Conservation (phyloP, 2,329 filamentous ascomycete genomes). For the Nectriaceae sp. region DNA sequence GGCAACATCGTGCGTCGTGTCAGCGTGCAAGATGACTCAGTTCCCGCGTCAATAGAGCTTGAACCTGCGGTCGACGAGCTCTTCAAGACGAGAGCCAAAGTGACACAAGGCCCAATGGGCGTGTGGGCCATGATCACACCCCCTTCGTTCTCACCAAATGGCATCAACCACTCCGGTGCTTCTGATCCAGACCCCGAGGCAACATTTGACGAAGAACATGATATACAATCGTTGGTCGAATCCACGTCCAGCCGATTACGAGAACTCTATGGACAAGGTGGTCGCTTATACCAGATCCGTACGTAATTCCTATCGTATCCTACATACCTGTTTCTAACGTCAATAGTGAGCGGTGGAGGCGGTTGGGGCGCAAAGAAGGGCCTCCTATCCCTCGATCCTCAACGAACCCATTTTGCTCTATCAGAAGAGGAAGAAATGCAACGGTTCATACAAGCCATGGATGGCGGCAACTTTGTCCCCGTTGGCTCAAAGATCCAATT, state of each 20-base stretch:
- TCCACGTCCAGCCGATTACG: slow-evolving; percentile 32
- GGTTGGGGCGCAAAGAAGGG: slow-evolving; percentile 84
- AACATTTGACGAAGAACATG: slow-evolving; percentile 21
- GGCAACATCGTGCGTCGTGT: slow-evolving; percentile 78
- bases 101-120: slow-evolving; percentile 51
- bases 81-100: slow-evolving; percentile 42
- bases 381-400: slow-evolving; percentile 75
- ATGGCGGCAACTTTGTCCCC: slow-evolving; percentile 54
- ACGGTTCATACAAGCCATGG: slow-evolving; percentile 53
- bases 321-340: slow-evolving; percentile 16
- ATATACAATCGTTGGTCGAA: slow-evolving; percentile 21
- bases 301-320: slow-evolving; percentile 9
- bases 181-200: slow-evolving; percentile 21
- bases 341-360: slow-evolving; percentile 72
- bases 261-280: slow-evolving; percentile 42
- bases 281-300: slow-evolving; percentile 46
- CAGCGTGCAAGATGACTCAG: slow-evolving; percentile 45
- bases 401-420: slow-evolving; percentile 51
- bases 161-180: slow-evolving; percentile 1
- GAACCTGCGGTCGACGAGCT: slow-evolving; percentile 64
- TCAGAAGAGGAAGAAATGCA: slow-evolving; percentile 54
- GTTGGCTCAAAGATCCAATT: slow-evolving; percentile 69
- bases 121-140: slow-evolving; percentile 76
- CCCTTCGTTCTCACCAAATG: slow-evolving; percentile 20
- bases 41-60: slow-evolving; percentile 71